phyloP scores from a whole-genome alignment of 441 rosid species.

The Erysimum cheiri region DNA sequence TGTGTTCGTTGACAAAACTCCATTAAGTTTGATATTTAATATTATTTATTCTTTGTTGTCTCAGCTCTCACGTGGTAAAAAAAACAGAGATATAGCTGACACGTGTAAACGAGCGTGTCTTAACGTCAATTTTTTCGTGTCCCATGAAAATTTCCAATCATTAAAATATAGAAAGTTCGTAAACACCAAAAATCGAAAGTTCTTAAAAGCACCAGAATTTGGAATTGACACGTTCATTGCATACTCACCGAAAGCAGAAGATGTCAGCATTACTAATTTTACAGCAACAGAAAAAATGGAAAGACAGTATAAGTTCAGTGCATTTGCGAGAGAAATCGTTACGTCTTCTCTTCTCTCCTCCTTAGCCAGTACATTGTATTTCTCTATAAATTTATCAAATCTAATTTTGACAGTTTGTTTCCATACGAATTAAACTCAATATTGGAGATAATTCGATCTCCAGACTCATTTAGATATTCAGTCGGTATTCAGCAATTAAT shows the following conservation, averaged over 20 bases:
- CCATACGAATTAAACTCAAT: not conserved
- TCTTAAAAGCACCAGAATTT: conserved; percentile 23
- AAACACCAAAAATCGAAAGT: conserved; percentile 34
- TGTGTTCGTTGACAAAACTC: conserved; percentile 29
- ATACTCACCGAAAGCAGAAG: conserved; percentile 35
- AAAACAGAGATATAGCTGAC: conserved; percentile 35
- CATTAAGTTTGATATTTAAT: conserved; percentile 7
- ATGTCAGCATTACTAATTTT: conserved; percentile 32
- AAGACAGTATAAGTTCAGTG: conserved; percentile 44
- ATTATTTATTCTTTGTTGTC: conserved; percentile 28
- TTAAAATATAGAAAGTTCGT: conserved; percentile 37
- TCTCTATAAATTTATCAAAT: not conserved
- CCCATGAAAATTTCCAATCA: conserved; percentile 20
- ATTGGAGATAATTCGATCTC: not conserved
- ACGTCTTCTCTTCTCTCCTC: conserved; percentile 37
- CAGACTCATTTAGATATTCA: not conserved
- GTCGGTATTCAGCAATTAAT: conserved; percentile 20
- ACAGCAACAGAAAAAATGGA: not conserved
- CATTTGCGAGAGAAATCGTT: conserved; percentile 30
- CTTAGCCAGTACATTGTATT: conserved; percentile 30
- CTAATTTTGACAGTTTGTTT: conserved; percentile 17
- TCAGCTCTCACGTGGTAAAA: conserved; percentile 33
- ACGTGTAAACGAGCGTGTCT: conserved; percentile 32
- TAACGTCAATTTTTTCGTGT: conserved; percentile 20
- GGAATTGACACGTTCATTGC: conserved; percentile 34